Conservation (phyloP, 208 protist genomes). For the Trypanosoma scelopori region DNA sequence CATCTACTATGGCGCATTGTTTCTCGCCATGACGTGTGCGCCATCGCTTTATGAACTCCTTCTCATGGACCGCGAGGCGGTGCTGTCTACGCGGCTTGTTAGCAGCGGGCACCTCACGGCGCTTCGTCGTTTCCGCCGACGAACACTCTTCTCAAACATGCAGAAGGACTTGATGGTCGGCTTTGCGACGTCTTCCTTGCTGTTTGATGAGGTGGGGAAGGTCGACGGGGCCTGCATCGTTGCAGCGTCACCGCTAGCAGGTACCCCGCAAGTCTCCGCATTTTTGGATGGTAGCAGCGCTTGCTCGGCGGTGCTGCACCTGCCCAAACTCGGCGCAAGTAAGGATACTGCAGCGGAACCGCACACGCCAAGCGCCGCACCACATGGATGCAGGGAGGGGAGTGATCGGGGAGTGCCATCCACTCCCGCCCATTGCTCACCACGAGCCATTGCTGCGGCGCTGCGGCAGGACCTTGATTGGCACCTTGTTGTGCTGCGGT, state of each 20-base stretch:
- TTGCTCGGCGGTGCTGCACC: constrained; percentile 43
- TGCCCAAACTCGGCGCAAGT: constrained; percentile 19
- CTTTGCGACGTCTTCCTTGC: constrained; percentile 59
- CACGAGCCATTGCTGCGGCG: constrained; percentile 40
- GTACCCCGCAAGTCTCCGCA: constrained; percentile 35
- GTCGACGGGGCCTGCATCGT: constrained; percentile 44
- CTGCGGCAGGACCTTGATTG: constrained; percentile 54
- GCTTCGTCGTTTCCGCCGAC: constrained; percentile 50
- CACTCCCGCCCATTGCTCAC: constrained; percentile 8
- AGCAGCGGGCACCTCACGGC: constrained; percentile 43
- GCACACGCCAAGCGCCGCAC: constrained; percentile 3
- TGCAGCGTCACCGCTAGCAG: constrained; percentile 16
- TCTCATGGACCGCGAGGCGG: constrained; percentile 33
- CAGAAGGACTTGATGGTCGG: constrained; percentile 71
- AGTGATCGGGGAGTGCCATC: neutral
- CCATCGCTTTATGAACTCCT: constrained; percentile 54
- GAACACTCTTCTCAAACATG: constrained; percentile 70
- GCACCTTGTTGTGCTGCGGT: constrained; percentile 54
- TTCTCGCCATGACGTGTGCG: constrained; percentile 33
- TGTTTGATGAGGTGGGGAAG: constrained; percentile 44
- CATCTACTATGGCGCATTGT: constrained; percentile 47
- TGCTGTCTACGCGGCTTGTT: constrained; percentile 46
- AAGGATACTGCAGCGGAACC: neutral
- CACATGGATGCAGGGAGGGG: neutral
- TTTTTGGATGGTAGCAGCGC: constrained; percentile 43